phyloP scores from a whole-genome alignment of 352 stramenopile species.

The Phytophthora cactorum region DNA sequence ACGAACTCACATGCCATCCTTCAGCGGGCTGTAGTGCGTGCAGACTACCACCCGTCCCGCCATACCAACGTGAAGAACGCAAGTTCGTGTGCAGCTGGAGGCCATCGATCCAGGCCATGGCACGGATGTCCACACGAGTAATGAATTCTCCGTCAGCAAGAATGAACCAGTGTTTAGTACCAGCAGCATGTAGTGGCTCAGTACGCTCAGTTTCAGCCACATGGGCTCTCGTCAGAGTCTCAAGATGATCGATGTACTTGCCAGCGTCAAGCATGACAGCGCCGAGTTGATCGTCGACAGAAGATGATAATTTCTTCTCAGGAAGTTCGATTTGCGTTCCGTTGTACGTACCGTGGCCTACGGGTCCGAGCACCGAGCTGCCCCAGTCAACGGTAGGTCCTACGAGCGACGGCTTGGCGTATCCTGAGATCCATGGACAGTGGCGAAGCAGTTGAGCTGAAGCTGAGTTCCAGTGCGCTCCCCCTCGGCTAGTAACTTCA shows the following conservation, averaged over 20 bases:
- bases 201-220: conserved; percentile 34
- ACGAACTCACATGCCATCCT: conserved; percentile 51
- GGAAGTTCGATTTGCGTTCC: conserved; percentile 42
- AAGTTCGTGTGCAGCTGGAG: conserved; percentile 71
- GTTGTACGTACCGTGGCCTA: conserved; percentile 50
- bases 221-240: conserved; percentile 48
- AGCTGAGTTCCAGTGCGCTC: conserved; percentile 64
- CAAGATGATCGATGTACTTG: conserved; percentile 54
- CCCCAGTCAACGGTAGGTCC: conserved; percentile 52
- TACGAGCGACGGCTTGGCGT: conserved; percentile 35
- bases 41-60: conserved; percentile 55
- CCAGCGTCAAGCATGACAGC: conserved; percentile 47
- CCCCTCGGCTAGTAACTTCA: conserved; percentile 39
- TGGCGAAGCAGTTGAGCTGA: conserved; percentile 60
- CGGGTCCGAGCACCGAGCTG: conserved; percentile 50
- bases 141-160: conserved; percentile 55
- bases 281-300: conserved; percentile 42
- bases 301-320: conserved; percentile 27
- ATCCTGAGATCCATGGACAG: conserved; percentile 61
- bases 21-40: conserved; percentile 48
- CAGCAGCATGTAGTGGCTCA: conserved; percentile 31
- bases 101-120: conserved; percentile 71
- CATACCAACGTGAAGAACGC: conserved; percentile 64
- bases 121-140: conserved; percentile 55
- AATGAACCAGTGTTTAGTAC: conserved; percentile 51